phyloP scores from a whole-genome alignment of 164 flowering plant species.

The Amborella trichopoda region DNA sequence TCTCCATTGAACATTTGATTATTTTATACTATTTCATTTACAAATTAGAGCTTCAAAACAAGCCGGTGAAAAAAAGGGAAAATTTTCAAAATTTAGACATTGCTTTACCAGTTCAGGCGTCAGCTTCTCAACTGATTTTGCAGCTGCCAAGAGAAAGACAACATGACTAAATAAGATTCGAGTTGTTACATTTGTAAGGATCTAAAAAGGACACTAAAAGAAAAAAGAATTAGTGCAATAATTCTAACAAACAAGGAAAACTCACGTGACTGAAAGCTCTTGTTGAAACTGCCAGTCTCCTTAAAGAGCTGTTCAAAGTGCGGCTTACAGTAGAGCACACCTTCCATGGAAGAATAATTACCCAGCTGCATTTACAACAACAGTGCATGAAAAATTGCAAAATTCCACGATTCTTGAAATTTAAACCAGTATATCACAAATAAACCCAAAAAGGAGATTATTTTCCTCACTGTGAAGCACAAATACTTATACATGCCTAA shows the following conservation, averaged over 20 bases:
- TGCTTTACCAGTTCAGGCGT: slow-evolving; percentile 75
- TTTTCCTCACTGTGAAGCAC: too few species aligned
- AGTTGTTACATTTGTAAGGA: background rate
- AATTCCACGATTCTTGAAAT: too few species aligned
- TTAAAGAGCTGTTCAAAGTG: slow-evolving; percentile 95
- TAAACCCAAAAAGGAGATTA: too few species aligned
- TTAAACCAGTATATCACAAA: too few species aligned
- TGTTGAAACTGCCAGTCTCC: slow-evolving; percentile 84
- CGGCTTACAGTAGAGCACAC: slow-evolving; percentile 91
- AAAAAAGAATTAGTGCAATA: background rate
- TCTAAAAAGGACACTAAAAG: background rate
- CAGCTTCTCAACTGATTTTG: slow-evolving; percentile 72
- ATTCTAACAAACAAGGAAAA: slow-evolving; percentile 3
- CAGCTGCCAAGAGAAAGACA: slow-evolving; percentile 44
- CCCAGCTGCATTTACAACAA: slow-evolving; percentile 42
- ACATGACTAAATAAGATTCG: slow-evolving; percentile 6
- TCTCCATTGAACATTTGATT: too few species aligned
- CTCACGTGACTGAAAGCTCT: slow-evolving; percentile 87
- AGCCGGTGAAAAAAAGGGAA: too few species aligned
- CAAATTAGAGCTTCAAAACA: too few species aligned
- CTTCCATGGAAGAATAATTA: slow-evolving; percentile 90
- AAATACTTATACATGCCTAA: too few species aligned
- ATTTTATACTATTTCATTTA: too few species aligned
- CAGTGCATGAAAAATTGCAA: too few species aligned
- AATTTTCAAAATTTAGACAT: slow-evolving; percentile 1